phyloP scores from a whole-genome alignment of 2,329 filamentous ascomycete species.

The Aspergillus texensis region DNA sequence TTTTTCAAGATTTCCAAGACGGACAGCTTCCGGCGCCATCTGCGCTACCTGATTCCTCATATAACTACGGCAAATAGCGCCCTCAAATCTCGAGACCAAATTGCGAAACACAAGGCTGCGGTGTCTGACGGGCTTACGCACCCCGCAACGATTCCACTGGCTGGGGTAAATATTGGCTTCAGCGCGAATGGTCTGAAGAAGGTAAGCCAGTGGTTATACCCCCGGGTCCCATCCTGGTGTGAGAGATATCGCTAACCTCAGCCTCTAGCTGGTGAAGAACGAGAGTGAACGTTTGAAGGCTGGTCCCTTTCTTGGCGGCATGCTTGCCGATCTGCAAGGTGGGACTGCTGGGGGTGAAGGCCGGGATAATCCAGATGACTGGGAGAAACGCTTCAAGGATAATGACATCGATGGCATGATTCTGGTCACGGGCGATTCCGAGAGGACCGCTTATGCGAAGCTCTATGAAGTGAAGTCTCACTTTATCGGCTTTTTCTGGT shows the following conservation, averaged over 20 bases:
- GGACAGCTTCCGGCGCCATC: conserved; percentile 12
- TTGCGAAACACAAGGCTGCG: background rate
- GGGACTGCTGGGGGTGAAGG: conserved; percentile 12
- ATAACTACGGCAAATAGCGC: conserved; percentile 17
- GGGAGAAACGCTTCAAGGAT: conserved; percentile 2
- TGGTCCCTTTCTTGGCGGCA: conserved; percentile 6
- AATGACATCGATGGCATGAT: conserved; percentile 7
- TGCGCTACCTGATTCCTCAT: conserved; percentile 11
- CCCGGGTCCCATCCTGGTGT: background rate
- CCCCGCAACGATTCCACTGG: background rate
- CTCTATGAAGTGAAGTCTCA: background rate
- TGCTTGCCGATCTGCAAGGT: conserved; percentile 14
- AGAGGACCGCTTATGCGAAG: background rate
- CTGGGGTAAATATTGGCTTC: background rate
- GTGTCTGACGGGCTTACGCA: background rate
- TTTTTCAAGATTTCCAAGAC: conserved; percentile 18
- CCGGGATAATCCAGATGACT: conserved; percentile 15
- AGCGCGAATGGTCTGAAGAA: background rate
- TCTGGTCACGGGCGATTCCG: background rate
- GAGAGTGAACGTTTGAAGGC: background rate
- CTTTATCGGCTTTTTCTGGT: background rate
- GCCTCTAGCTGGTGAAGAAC: conserved; percentile 7
- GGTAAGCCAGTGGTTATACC: background rate
- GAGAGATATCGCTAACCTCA: background rate
- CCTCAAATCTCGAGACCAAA: background rate